Evolutionary conservation across 495 filamentous ascomycete species (phyloP), one percentile per base, ranked within the genome.

Genomic region (Entonaema liquescens): DNA sequence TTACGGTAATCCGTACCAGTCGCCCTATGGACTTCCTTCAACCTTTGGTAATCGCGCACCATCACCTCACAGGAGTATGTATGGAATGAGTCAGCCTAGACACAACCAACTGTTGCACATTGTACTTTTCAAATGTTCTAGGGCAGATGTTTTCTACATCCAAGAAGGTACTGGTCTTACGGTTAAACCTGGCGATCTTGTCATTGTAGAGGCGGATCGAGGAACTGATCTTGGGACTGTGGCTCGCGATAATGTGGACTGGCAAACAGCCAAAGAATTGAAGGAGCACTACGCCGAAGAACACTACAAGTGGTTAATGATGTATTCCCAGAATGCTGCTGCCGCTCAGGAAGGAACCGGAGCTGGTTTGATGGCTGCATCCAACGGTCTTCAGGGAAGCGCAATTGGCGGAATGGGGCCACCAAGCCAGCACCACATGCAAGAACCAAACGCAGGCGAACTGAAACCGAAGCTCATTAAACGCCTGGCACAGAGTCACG

Each of bases 151-250:
- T 19, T 99, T 98, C 78, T 97, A 97, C 77, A 91, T 97, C 59
- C 94, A 95, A 78, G 94, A 97, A 78, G 93, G 93, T 49, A 98
- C 94, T 12, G 96, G 96, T 2, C 84, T 99, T 28, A 91, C 92
- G 56, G 91, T 97, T 58, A 95, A 93, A 65, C 87, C 87, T 29
- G 96, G 96, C 33, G 95, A 99, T 76, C 81, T 98, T 59, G 96
- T 99, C 56, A 97, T 98, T 68, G 94, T 98, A 31, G 95, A 99
- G 80, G 95, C 95, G 13, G 95, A 99, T 77, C 92, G 95, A 59
- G 95, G 95, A 19, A 96, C 92, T 8, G 96, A 99, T 75, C 88
- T 99, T 61, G 96, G 95, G 8, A 97, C 93, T n/a, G 93, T 99
- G 28, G 88, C 90, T 42, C 87, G 90, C 67, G 90, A 93, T 42